Conservation (phyloP, 768 basidiomycete species). For the Leccinum fibrillosum region DNA sequence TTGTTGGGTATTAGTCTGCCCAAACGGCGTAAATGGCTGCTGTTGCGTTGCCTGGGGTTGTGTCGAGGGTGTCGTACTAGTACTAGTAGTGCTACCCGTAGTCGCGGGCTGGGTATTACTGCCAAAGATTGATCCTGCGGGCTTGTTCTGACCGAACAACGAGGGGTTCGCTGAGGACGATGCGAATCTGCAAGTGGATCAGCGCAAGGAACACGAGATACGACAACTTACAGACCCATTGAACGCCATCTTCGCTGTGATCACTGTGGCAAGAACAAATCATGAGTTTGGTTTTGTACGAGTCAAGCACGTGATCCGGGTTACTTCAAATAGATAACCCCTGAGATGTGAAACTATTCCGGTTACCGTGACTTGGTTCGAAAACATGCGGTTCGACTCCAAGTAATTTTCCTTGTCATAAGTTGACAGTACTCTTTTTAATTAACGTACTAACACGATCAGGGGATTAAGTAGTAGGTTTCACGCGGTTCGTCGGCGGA, state of each 20-base stretch:
- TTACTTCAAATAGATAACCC: conserved; percentile 8
- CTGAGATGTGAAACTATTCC: conserved; percentile 1
- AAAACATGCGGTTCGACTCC: too few species aligned
- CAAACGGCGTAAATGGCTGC: not conserved
- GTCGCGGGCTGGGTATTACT: conserved; percentile 16
- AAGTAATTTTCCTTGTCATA: not conserved
- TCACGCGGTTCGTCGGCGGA: too few species aligned
- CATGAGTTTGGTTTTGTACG: not conserved
- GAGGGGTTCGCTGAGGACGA: conserved; percentile 41
- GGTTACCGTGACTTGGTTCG: too few species aligned
- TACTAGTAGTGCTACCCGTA: conserved; percentile 2
- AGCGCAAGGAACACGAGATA: not conserved
- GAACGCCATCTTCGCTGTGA: conserved; percentile 18
- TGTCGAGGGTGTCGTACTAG: conserved; percentile 10
- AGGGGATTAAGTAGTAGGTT: too few species aligned
- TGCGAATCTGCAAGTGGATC: conserved; percentile 26
- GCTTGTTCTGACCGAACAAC: conserved; percentile 33
- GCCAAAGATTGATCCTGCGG: conserved; percentile 39
- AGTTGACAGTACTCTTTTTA: too few species aligned
- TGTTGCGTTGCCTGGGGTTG: conserved; percentile 17
- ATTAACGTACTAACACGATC: too few species aligned
- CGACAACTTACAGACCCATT: conserved; percentile 14
- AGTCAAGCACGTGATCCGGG: conserved; percentile 10
- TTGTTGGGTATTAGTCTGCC: not conserved
- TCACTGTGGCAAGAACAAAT: not conserved